Base-by-base conservation (phyloP, 768 basidiomycete genomes). In the Lactarius evosmus region DNA sequence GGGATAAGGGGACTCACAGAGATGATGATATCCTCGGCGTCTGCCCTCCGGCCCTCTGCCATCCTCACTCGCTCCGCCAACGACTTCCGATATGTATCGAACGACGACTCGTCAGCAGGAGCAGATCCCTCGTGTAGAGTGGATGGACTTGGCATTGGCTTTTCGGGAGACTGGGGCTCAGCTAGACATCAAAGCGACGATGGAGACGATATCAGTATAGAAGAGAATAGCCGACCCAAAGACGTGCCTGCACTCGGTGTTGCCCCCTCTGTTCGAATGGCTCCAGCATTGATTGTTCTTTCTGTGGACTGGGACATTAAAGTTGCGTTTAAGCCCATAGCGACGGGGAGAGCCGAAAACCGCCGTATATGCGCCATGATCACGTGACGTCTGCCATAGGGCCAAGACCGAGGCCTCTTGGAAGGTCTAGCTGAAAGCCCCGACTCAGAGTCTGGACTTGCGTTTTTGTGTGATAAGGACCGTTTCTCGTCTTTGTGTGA, bases 221-320 rank as follows among this genome's bases (percentile, higher is more conserved):
- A 58, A 16, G n/a, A 27, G 11, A 27, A 32, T 4, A 30, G 17
- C 32, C 25, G 30, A 4, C 22, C 11, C 6, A 30, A n/a, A 11
- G 17, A 38, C 34, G 36, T 50, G 40, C 63, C 63, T 60, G 58
- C 38, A 19, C 41, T 40, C 11, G 19, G 4, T 44, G 25, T 14
- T 6, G 49, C 29, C n/a, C 56, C 44, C 11, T 36, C 16, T 22
- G 62, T 49, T 14, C 58, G 58, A 12, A 40, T 50, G 7, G 58
- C n/a, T 3, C 44, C 27, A 38, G 30, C 14, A 25, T 63, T 54
- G 44, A 64, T 2, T 38, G 30, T 50, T 25, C 44, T 55, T 11
- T 29, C 44, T 29, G 34, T 59, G 58, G 40, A 46, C 5, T 49
- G 58, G 27, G 63, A 54, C 63, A 64, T 64, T 32, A 19, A 29